Base-by-base conservation (phyloP, 805 yeast species). In the Komagataella pseudopastoris region DNA sequence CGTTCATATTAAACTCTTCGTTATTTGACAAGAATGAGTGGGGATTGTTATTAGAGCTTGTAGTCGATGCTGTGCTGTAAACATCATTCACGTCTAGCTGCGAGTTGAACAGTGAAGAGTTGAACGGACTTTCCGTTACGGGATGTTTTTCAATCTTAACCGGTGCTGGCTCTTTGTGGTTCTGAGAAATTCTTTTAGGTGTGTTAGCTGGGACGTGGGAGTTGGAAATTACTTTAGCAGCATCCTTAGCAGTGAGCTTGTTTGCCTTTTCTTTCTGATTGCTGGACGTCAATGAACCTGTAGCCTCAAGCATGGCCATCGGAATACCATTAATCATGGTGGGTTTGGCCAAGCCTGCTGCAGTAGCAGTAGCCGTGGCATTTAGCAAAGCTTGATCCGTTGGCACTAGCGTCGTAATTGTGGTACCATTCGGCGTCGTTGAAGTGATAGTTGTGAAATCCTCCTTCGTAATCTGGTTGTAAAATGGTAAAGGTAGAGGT, bases 341-440 rank as follows among this genome's bases (percentile, higher is more conserved):
- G 3, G 69, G 69, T 76, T 46, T 83, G 67, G 80, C 63, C 48
- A 74, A 58, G 10, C 81, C 83, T 8, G 78, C 79, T 20, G 81
- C 84, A 10, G 72, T 70, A 1, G 81, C 80, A 52, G 71, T 71
- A 46, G 76, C 77, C 20, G 78, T 72, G 0, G 87, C 87, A 52
- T 76, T 77, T 30, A 68, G 68, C 68, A 86, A 72, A 0, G 95
- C 93, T 54, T 78, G 79, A 60, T 84, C 85, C 0, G 96, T 88
- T 2, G 96, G 96, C 1, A 88, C 90, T 56, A 89, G 74, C 0
- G 90, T 88, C 0, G 96, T 89, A 20, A 88, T 76, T 0, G 96
- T 87, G 0, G 96, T 89, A 51, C 97, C 97, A 57, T 87, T 87
- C 1, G 96, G 96, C 0, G 96, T 85, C 0, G 95, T 89, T 2